Base-by-base conservation (phyloP, 345 rosid genomes). In the Eucalyptus sp. region DNA sequence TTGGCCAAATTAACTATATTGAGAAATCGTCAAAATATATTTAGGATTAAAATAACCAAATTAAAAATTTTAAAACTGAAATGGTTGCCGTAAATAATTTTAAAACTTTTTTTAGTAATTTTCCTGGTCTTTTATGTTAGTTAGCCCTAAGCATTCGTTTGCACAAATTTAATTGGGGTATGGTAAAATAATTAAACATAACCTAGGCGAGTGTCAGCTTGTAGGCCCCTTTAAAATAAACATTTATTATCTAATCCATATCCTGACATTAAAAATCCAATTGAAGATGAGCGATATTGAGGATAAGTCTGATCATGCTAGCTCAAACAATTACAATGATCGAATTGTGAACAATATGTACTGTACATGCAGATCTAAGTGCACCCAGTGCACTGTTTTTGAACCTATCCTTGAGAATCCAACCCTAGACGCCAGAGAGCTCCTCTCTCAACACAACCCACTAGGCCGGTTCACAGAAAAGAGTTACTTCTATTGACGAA, bases 51-150 rank as follows among this genome's bases (percentile, higher is more conserved):
- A 16, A 31, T 66, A 3, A 12, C 0, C 13, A 37, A 71, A 71
- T 37, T 7, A 0, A 5, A 71, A 71, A 33, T 4, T 3, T 37
- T 37, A 20, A 4, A 10, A 37, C 0, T 71, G 7, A 33, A 71
- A 8, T 33, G 12, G 4, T 7, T 0, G 2, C 0, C 1, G 24
- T 31, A 33, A 8, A 31, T 68, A 16, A 17, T 13, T 31, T 18
- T 10, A 10, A 5, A 9, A 10, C 4, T 9, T 17, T 33, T 64
- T 37, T 18, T 3, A 20, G 31, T 71, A 18, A 37, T 37, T 37
- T 37, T 37, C 14, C 13, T 10, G 4, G 46, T 71, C 27, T 10
- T 37, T 37, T 71, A 20, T 71, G 4, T 71, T 71, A 71, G 15
- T 71, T 37, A 71, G 2, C 46, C 46, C 14, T 37, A 37, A 10